phyloP scores from a whole-genome alignment of 148 eudicot genomes.

The Camellia sinensis region DNA sequence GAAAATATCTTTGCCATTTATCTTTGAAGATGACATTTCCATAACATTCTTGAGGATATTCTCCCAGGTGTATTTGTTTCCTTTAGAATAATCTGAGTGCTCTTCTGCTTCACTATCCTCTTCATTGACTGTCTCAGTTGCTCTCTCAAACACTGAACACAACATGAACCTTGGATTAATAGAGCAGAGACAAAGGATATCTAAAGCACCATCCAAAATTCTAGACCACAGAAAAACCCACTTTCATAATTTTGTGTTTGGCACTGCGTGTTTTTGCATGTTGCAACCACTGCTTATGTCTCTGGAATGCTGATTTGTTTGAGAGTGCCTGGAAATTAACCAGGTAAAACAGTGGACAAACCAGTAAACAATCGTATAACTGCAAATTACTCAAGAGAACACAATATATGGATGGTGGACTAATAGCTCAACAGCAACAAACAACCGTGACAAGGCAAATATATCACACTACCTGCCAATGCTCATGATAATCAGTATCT shows the following conservation, averaged over 20 bases:
- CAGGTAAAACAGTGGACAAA: neutral
- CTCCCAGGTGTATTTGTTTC: constrained; percentile 47
- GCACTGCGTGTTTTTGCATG: constrained; percentile 98
- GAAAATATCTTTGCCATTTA: constrained; percentile 40
- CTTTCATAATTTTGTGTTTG: constrained; percentile 89
- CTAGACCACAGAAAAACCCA: constrained; percentile 22
- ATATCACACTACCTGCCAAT: neutral
- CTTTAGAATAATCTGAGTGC: constrained; percentile 43
- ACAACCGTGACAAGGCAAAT: no score
- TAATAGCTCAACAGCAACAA: no score
- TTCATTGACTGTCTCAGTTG: constrained; percentile 53
- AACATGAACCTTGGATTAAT: constrained; percentile 13
- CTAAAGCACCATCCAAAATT: neutral
- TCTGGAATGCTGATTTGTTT: constrained; percentile 76
- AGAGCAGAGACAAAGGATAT: constrained; percentile 11
- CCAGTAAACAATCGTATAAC: neutral
- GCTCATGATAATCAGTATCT: no score
- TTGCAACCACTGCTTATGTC: constrained; percentile 86
- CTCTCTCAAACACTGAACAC: constrained; percentile 74
- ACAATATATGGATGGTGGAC: neutral
- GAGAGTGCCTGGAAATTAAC: constrained; percentile 64
- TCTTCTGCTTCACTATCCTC: constrained; percentile 41
- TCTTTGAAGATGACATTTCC: constrained; percentile 39
- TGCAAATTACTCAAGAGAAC: neutral
- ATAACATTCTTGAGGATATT: constrained; percentile 44